Conservation (phyloP, 2,329 filamentous ascomycete species). For the Verticillium tricorpus region DNA sequence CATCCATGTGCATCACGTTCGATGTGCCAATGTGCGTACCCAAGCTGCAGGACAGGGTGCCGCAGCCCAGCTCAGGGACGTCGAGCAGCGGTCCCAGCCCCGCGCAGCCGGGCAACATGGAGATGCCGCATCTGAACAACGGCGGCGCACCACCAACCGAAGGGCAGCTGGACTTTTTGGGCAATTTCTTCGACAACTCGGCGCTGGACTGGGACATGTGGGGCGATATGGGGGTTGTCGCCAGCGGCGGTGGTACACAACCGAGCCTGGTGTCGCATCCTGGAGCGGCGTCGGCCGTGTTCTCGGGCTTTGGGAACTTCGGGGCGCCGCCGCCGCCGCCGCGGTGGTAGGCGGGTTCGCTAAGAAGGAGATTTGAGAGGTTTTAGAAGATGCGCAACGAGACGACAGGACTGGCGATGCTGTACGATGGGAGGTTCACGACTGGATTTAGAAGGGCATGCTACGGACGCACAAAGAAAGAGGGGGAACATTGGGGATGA, state of each 20-base stretch:
- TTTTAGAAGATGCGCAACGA: background rate
- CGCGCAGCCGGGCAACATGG: slow-evolving; percentile 18
- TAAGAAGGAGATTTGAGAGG: background rate
- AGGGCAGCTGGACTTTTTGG: slow-evolving; percentile 35
- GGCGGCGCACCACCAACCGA: slow-evolving; percentile 16
- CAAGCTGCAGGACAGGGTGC: slow-evolving; percentile 37
- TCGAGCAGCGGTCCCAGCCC: slow-evolving; percentile 22
- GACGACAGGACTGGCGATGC: background rate
- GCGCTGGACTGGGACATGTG: slow-evolving; percentile 44
- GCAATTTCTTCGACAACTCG: slow-evolving; percentile 37
- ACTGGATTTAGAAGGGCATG: background rate
- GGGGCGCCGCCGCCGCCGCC: slow-evolving; percentile 9
- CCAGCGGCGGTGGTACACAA: slow-evolving; percentile 2
- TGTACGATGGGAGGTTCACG: background rate
- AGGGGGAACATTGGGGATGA: background rate
- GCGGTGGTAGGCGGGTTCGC: slow-evolving; percentile 3
- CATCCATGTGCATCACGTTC: slow-evolving; percentile 29
- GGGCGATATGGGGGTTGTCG: slow-evolving; percentile 15
- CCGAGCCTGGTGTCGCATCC: slow-evolving; percentile 4
- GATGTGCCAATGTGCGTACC: slow-evolving; percentile 41
- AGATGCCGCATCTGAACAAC: slow-evolving; percentile 9
- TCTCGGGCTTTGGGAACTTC: slow-evolving; percentile 13
- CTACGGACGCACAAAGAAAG: background rate
- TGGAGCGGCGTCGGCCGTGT: slow-evolving; percentile 7
- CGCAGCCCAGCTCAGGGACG: slow-evolving; percentile 29